These are phyloP conservation scores for Termitomyces bulborhizus DNA, from an alignment of 768 basidiomycete genomes.

Conservation along the genomic window DNA sequence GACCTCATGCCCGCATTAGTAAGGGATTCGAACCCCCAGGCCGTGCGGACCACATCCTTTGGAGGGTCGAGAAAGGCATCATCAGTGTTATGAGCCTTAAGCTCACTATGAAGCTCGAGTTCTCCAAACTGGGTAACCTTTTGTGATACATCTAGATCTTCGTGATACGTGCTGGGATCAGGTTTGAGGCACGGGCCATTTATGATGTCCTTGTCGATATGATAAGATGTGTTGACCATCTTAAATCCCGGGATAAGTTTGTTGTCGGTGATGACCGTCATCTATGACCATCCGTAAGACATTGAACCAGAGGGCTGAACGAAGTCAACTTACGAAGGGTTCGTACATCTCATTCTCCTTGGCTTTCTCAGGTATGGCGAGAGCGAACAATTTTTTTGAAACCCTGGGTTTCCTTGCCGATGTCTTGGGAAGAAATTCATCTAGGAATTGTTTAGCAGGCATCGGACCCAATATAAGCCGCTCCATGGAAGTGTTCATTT, in stretches of 20 bases:
- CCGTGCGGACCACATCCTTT: background rate
- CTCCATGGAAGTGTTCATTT: background rate
- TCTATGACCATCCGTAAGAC: background rate
- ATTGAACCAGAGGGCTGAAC: background rate
- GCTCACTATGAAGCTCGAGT: conserved; percentile 10
- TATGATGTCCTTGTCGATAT: background rate
- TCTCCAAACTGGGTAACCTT: conserved; percentile 8
- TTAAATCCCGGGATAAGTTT: conserved; percentile 5
- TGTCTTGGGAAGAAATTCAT: background rate
- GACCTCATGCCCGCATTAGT: background rate
- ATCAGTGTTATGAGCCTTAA: conserved; percentile 8
- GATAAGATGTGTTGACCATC: conserved; percentile 9
- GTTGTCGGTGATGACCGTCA: background rate
- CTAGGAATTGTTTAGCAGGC: conserved; percentile 1
- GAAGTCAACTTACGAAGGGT: conserved; percentile 1
- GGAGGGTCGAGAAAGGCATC: conserved; percentile 11
- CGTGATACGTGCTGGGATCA: conserved; percentile 3
- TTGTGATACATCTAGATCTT: background rate
- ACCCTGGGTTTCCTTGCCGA: background rate
- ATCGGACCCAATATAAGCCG: conserved; percentile 3
- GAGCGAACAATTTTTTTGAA: background rate
- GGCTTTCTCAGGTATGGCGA: background rate
- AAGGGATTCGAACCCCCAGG: background rate
- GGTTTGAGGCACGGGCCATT: background rate
- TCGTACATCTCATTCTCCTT: background rate